Evolutionary conservation across 495 filamentous ascomycete genomes (phyloP).

Genomic region (Penicillium psychrofluorescens): DNA sequence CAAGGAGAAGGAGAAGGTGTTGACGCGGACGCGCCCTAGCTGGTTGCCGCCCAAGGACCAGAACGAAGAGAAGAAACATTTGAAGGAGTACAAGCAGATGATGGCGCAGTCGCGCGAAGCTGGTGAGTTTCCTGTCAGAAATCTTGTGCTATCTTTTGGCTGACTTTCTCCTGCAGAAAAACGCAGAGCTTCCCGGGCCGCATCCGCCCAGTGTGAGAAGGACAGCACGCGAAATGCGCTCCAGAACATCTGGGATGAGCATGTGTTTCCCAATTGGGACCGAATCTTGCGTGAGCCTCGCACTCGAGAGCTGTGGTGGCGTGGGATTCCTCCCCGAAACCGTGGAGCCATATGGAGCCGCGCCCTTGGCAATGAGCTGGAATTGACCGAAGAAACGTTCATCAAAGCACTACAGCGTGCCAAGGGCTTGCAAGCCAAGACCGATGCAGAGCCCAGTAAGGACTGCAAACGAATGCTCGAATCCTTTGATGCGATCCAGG

Average conservation of each 20-base stretch:
- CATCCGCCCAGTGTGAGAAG: constrained; percentile 49
- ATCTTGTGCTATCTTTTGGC: not conserved
- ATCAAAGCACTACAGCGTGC: constrained; percentile 71
- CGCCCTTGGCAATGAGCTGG: constrained; percentile 85
- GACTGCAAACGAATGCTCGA: constrained; percentile 42
- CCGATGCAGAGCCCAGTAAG: constrained; percentile 36
- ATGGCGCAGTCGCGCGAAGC: constrained; percentile 75
- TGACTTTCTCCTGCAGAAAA: constrained; percentile 25
- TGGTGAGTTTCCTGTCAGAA: constrained; percentile 32
- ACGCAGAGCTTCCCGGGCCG: constrained; percentile 40
- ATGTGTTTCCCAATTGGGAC: constrained; percentile 83
- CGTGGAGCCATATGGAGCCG: constrained; percentile 79
- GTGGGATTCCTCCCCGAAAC: constrained; percentile 71
- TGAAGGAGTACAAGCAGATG: constrained; percentile 91
- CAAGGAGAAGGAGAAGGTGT: constrained; percentile 90
- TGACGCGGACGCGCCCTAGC: constrained; percentile 83
- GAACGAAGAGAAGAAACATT: constrained; percentile 82
- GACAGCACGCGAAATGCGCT: constrained; percentile 58
- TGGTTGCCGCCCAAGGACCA: constrained; percentile 95
- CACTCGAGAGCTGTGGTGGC: constrained; percentile 91
- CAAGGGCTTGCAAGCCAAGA: constrained; percentile 50
- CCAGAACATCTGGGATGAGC: constrained; percentile 77
- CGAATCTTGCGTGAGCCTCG: constrained; percentile 61
- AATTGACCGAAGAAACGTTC: constrained; percentile 68
- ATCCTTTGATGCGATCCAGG: constrained; percentile 63